Base-by-base conservation (phyloP, 148 eudicot genomes). In the Euryodendron excelsum region DNA sequence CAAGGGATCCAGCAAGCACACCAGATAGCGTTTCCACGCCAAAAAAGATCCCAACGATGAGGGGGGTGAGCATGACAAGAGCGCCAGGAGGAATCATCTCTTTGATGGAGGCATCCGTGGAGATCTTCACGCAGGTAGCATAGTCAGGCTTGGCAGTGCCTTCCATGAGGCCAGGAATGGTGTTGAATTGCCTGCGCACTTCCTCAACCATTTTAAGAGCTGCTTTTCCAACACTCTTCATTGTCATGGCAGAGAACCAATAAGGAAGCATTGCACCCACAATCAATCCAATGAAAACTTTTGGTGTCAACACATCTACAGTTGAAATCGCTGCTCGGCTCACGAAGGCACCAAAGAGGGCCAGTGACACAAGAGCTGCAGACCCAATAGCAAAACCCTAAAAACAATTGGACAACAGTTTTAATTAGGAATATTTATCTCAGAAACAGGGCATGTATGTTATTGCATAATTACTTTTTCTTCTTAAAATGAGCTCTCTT, bases 211-310 rank as follows among this genome's bases (percentile, higher is more conserved):
- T 94, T 82, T 90, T 88, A 71, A 94, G 84, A 64, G 98, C 98
- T 60, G 98, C 98, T 73, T 84, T 92, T 47, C 98, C 98, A 39
- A 94, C 98, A 76, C 98, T 94, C 91, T 94, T 94, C 98, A 94
- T 94, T 72, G 98, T 94, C 98, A 94, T 92, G 82, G 98, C 98
- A 3, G 98, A 94, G 89, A 94, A 94, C 98, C 98, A 92, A 83
- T 92, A 94, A 44, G 98, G 98, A 81, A 94, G 96, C 98, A 94
- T 94, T 66, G 98, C 98, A 77, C 98, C 98, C 62, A 92, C 97
- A 30, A 94, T 39, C 81, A 94, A 80, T 80, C 98, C 98, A 70
- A 94, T 90, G 82, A 94, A 92, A 18, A 94, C 98, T 80, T 91
- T 94, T 2, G 98, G 98, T 67, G 88, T 87, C 84, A 89, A 74